Percentiles rank a stretch among this genome's conserved stretches.
These are phyloP conservation scores for Moelleriella libera DNA, from an alignment of 2,329 filamentous ascomycete species.

Conservation along the genomic window DNA sequence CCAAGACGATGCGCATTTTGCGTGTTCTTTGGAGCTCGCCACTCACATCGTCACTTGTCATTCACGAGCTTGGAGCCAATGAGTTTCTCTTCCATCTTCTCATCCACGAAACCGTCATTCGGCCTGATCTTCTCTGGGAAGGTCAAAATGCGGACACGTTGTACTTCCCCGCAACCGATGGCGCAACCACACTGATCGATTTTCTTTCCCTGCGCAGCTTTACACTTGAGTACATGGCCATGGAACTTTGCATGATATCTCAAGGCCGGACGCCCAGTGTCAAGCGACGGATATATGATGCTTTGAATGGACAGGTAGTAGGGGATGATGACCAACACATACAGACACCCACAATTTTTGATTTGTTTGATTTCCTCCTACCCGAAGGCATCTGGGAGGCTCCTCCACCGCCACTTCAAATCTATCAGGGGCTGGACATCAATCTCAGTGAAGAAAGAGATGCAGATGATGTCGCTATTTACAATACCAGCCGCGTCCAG, in stretches of 20 bases:
- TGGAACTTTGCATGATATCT: conserved; percentile 68
- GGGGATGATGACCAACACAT: conserved; percentile 52
- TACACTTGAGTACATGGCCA: conserved; percentile 70
- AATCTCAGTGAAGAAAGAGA: conserved; percentile 48
- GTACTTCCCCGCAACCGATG: conserved; percentile 54
- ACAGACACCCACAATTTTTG: conserved; percentile 66
- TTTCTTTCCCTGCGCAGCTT: conserved; percentile 67
- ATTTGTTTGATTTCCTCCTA: conserved; percentile 79
- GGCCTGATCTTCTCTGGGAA: conserved; percentile 61
- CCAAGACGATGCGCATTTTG: conserved; percentile 58
- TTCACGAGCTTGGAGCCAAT: conserved; percentile 65
- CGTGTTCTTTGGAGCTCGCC: conserved; percentile 73
- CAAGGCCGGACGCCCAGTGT: conserved; percentile 56
- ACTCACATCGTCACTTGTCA: conserved; percentile 59
- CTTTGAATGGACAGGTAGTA: conserved; percentile 64
- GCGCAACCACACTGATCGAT: conserved; percentile 56
- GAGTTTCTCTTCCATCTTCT: conserved; percentile 72
- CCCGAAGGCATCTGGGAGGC: conserved; percentile 34
- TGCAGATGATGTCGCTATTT: conserved; percentile 41
- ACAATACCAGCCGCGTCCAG: conserved; percentile 55
- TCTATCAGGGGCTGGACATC: conserved; percentile 55
- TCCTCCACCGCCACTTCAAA: conserved; percentile 37
- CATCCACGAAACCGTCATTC: conserved; percentile 55
- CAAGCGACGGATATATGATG: conserved; percentile 53
- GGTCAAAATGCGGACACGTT: conserved; percentile 43